Evolutionary conservation across 129 eudicot species (phyloP).

Genomic region (Erigeron canadensis): DNA sequence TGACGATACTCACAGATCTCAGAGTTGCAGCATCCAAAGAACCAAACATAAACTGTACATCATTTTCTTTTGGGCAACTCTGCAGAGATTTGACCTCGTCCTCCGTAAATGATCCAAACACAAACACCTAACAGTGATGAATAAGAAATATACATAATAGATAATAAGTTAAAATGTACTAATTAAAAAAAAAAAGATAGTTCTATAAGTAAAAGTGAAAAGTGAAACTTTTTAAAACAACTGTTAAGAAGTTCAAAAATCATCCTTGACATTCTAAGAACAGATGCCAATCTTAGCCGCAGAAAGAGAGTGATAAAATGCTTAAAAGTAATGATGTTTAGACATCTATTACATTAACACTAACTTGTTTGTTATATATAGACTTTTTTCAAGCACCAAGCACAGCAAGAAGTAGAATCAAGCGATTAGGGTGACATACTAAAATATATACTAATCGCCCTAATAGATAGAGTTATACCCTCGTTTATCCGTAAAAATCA

Average conservation of each 20-base stretch:
- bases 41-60: slow-evolving; percentile 57
- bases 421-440: too few relatives aligned
- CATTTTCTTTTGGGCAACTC: slow-evolving; percentile 38
- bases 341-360: too few relatives aligned
- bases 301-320: too few relatives aligned
- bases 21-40: slow-evolving; percentile 58
- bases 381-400: too few relatives aligned
- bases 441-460: too few relatives aligned
- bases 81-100: slow-evolving; percentile 64
- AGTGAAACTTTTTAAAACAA: neutral
- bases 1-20: slow-evolving; percentile 54
- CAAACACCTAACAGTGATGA: slow-evolving; percentile 46
- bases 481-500: too few relatives aligned
- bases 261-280: neutral
- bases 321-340: too few relatives aligned
- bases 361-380: too few relatives aligned
- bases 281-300: neutral
- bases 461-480: too few relatives aligned
- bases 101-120: slow-evolving; percentile 84
- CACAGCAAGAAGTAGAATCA: too few relatives aligned
- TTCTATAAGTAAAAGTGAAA: neutral
- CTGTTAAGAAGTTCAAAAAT: neutral
- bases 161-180: neutral
- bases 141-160: neutral
- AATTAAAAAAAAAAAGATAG: neutral